Base-by-base conservation (phyloP, 257 asterid species). In the Solanum virginianum region DNA sequence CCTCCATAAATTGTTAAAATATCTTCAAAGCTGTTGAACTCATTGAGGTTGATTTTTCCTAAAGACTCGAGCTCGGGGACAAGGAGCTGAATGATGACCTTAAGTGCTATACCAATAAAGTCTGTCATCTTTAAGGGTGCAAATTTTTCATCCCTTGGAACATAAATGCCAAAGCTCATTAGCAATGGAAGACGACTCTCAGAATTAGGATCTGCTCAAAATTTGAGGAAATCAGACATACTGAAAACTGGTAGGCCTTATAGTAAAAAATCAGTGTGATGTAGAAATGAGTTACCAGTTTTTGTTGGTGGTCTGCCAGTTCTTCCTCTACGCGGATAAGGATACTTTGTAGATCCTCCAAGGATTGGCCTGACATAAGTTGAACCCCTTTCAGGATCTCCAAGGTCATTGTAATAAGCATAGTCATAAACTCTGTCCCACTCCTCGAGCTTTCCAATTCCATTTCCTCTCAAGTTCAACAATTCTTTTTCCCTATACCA, bases 271-370 rank as follows among this genome's bases (percentile, higher is more conserved):
- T 77, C 45, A 49, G 14, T 51, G 7, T 26, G 81, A 68, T 51
- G 29, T 36, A 51, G 18, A 24, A 24, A 17, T 17, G 41, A 10
- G 49, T 22, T 10, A 92, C 98, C 95, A 81, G 93, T 86, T 24
- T 84, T 88, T 36, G 97, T 84, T 49, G 94, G 91, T 75, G 94
- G 84, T 9, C 98, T 74, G 41, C 97, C 94, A 0, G 98, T 94
- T 87, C 92, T 92, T 29, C 97, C 98, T 86, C 98, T 90, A 0
- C 98, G 97, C 32, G 98, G 98, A 80, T 87, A 88, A 85, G 85
- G 87, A 66, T 85, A 90, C 62, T 90, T 85, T 9, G 85, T 5
- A 17, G 89, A 85, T 85, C 92, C 92, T 80, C 92, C 92, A 3
- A 90, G 85, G 41, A 87, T 63, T 4, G 83, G 86, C 3, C 92